Base-by-base conservation (phyloP, 75 land plant genomes). In the Pinus tabuliformis region DNA sequence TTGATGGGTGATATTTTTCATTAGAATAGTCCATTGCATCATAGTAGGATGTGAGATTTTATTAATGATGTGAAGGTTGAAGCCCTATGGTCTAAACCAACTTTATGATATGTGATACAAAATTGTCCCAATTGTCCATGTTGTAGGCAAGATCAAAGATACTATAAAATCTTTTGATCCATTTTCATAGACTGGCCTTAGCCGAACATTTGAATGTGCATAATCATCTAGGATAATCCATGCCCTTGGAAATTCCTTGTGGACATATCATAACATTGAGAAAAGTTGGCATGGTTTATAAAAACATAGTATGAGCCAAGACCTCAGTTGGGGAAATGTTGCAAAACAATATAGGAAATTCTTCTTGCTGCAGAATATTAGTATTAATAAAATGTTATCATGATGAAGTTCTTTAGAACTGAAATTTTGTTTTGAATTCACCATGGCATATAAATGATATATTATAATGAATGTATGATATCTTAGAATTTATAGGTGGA, bases 51-150 rank as follows among this genome's bases (percentile, higher is more conserved):
- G 85, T 22, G 99, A 96, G 73, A 86, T 96, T 52, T 58, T 96
- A 21, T 71, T 96, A n/a, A 96, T 96, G 98, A 97, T 97, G 59
- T 94, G 93, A 21, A 82, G 97, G 42, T 96, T 96, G 70, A 97
- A 96, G 79, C 99, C 99, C 13, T 96, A 97, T 81, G 97, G 99
- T 8, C 76, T 96, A 77, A 96, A 94, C 78, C 99, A 96, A 77
- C 84, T 96, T 14, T 94, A 96, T 77, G 97, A 95, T 5, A 94
- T 96, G 98, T 81, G 65, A n/a, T 96, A 96, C 78, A 97, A 97
- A 12, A 96, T 93, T 2, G 73, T 96, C 20, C 99, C 99, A 5
- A 94, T 96, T 24, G 99, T 96, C 64, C 97, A 96, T 87, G 87
- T 90, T 24, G 99, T 94, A 12, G 99, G 99, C 3, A 95, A 95